Evolutionary conservation across 768 basidiomycete genomes (phyloP), one percentile per base, ranked within the genome.

Genomic region (Naganishia kalamii): DNA sequence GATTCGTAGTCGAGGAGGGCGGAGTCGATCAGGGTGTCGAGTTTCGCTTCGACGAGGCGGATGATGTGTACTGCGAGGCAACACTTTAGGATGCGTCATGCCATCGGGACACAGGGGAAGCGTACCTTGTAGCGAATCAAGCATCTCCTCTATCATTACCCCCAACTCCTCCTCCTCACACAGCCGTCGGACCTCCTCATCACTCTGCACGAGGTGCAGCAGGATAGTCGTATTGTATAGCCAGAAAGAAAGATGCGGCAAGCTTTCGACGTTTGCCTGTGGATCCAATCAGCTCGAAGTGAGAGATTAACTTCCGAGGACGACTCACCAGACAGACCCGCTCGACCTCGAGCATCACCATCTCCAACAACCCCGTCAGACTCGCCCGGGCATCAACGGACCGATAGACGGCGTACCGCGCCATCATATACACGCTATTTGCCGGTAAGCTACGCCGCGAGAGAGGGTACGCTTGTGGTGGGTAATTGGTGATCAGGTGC

Each of bases 61-160:
- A 97, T 94, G 70, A 98, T 86, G 77, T 97, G 96, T 25, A 97
- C 96, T 96, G 70, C 21, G 51, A 62, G 21, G 4, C 68, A 33
- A 15, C 12, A 41, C 41, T 12, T 11, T 13, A 1, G 32, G 0
- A 25, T 30, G 50, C 5, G 49, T 47, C 37, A 32, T 29, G 13
- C n/a, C 10, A 13, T 60, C 37, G 37, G 37, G 17, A 40, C 37
- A n/a, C n/a, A n/a, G n/a, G 37, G 7, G 37, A 40, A 11, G 19
- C 43, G 43, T n/a, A 93, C 92, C 92, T 75, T 92, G 96, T 48
- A 96, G 88, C 37, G 93, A 92, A 77, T 94, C 92, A 63, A 96
- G 84, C 25, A 94, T 85, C 78, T 96, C 92, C 78, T 92, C 89
- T 62, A 97, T 84, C 71, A 94, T 84, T 54, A 86, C 85, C 65